These are phyloP conservation scores for Diversispora epigaea DNA, from an alignment of 192 early-diverging fungal genomes.

Conservation along the genomic window DNA sequence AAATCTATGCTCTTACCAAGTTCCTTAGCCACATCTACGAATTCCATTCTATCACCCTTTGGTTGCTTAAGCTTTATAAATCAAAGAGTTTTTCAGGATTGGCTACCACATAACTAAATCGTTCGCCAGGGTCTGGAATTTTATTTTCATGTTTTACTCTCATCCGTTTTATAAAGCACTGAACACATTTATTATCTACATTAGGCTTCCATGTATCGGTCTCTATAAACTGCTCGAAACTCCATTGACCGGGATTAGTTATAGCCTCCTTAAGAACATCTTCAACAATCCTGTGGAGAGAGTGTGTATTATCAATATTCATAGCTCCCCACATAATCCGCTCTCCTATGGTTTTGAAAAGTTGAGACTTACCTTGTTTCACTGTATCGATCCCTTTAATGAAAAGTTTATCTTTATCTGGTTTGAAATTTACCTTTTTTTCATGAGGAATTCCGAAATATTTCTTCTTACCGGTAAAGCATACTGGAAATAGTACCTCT, in stretches of 20 bases:
- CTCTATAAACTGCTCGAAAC: background rate
- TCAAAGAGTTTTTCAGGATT: no score
- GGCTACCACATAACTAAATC: slow-evolving; percentile 14
- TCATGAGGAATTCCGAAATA: slow-evolving; percentile 3
- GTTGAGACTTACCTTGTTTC: background rate
- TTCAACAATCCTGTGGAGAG: slow-evolving; percentile 5
- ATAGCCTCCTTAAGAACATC: background rate
- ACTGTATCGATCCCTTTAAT: slow-evolving; percentile 12
- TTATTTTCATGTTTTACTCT: background rate
- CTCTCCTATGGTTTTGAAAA: background rate
- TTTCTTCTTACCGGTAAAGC: slow-evolving; percentile 22
- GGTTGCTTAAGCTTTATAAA: background rate
- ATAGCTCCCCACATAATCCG: slow-evolving; percentile 5
- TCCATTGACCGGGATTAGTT: background rate
- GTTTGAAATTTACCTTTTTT: background rate
- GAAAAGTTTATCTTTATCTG: slow-evolving; percentile 25
- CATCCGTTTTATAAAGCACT: slow-evolving; percentile 7
- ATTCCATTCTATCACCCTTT: slow-evolving; percentile 3
- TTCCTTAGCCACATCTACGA: background rate
- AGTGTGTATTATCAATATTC: background rate
- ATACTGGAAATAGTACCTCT: slow-evolving; percentile 16
- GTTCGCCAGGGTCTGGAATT: background rate
- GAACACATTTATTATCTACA: background rate
- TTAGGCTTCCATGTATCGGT: slow-evolving; percentile 2
- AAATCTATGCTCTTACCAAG: background rate